Evolutionary conservation across 495 filamentous ascomycete genomes (phyloP), one percentile per base, ranked within the genome.

Genomic region (Penicilliopsis zonata): DNA sequence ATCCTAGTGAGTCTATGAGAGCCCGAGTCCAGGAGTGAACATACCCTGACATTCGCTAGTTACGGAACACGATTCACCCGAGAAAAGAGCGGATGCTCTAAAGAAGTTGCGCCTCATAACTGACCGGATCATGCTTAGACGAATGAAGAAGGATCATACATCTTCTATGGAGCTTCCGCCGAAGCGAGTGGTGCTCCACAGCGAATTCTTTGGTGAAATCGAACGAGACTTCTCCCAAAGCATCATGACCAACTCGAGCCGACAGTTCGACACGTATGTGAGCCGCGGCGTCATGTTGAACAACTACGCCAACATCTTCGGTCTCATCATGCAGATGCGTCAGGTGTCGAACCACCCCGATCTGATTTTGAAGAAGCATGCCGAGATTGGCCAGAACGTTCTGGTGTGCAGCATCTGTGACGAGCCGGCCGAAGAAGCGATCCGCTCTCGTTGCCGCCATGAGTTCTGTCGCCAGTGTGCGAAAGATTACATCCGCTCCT

Each of bases 301-400:
- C 61, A 98, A 96, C 46, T 95, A 95, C 45, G 87, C 88, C 23
- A 69, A 67, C 46, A 76, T 78, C 44, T 76, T 77, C 40, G 85
- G 85, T 28, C 68, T 94, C 24, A 93, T 94, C 47, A 93, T 93
- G 80, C 82, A 92, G 53, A 95, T 95, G 87, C 82, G 88, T 18
- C 90, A 95, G 62, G 80, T 87, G 5, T 84, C 88, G 0, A 86
- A 98, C 44, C 90, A 98, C 52, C 90, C 90, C 1, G 90, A 96
- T 55, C 61, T 96, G 5, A 84, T 96, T 24, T 55, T 95, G 39
- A 88, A 86, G 58, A 94, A 87, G 56, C 70, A 84, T 39, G 72
- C 67, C 9, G 72, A 85, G 41, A 81, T 79, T 28, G 87, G 87
- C 1, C 85, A 94, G 52, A 94, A 94, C 42, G 68, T 93, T 16